Evolutionary conservation across 495 filamentous ascomycete genomes (phyloP), one percentile per base, ranked within the genome.

Genomic region (Aspergillus taichungensis): DNA sequence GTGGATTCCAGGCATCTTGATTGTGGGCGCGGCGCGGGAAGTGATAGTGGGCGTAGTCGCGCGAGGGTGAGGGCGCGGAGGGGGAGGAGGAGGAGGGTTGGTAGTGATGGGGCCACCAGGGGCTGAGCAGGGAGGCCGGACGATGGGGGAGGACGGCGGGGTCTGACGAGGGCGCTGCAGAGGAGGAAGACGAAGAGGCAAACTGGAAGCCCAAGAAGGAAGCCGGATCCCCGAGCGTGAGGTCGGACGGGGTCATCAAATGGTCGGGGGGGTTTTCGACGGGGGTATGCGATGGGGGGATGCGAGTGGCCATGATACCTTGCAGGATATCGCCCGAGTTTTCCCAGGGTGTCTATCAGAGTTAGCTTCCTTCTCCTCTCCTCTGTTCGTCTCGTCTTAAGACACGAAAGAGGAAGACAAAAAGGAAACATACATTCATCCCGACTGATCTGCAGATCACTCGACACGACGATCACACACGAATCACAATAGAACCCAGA

Each of bases 1-100:
- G 46, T 29, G 66, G 64, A 32, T 50, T 68, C 66, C 66, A 70
- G 0, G 59, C 63, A 49, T 70, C 66, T 40, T 65, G 64, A n/a
- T 56, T 46, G 13, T 47, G 43, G 9, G 48, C 35, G 9, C 61
- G 46, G 8, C 63, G 59, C 13, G 65, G 27, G 9, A 52, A 42
- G n/a, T 45, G 43, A 42, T 64, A 62, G 3, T 53, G 44, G 10
- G 53, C 33, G 30, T 52, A 58, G 31, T 65, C 61, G 1, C 58
- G 42, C 11, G 47, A 48, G 31, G 55, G 54, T 0, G 56, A 34
- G 3, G 45, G 40, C 6, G 52, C 34, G 1, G 64, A 55, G 9
- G 55, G 42, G 12, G 52, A 37, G 1, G 64, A 55, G 9, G 55
- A 44, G 12, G 56, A 45, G 18, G 37, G 18, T 24, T 24, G 47